Percentiles rank a stretch among this genome's conserved stretches.
These are phyloP conservation scores for Calonectria pseudoturangicola DNA, from an alignment of 2,329 filamentous ascomycete species.

Conservation along the genomic window DNA sequence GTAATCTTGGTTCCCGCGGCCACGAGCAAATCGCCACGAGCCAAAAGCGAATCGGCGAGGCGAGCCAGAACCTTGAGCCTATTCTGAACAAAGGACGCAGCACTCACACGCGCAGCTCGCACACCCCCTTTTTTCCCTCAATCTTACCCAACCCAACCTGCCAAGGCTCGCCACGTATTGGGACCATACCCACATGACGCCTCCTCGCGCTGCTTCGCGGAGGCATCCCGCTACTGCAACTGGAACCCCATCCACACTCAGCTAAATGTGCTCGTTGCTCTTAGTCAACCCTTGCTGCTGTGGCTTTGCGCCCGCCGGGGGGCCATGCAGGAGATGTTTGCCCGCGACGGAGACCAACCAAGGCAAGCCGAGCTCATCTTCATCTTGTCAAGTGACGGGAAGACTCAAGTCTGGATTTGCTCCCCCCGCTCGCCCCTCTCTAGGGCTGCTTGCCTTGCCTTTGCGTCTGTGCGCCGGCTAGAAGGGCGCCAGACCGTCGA, in stretches of 20 bases:
- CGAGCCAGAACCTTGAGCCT: constrained; percentile 29
- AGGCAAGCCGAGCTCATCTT: neutral
- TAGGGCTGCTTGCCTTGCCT: neutral
- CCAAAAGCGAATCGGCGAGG: constrained; percentile 12
- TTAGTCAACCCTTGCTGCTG: constrained; percentile 7
- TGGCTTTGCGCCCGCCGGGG: constrained; percentile 7
- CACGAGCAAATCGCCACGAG: constrained; percentile 19
- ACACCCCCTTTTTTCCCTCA: neutral
- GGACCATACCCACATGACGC: constrained; percentile 17
- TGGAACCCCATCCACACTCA: constrained; percentile 18
- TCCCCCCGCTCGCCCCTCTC: neutral
- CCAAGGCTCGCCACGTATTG: constrained; percentile 36
- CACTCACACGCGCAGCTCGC: neutral
- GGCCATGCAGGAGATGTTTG: constrained; percentile 21
- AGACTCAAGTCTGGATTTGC: constrained; percentile 28
- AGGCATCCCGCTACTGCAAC: constrained; percentile 31
- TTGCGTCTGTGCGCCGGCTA: constrained; percentile 38
- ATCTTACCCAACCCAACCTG: constrained; percentile 40
- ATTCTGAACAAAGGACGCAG: constrained; percentile 13
- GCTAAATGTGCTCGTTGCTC: constrained; percentile 6
- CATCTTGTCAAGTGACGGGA: constrained; percentile 25
- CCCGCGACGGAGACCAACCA: neutral
- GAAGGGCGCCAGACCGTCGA: constrained; percentile 44
- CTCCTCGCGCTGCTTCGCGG: neutral
- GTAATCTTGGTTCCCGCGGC: constrained; percentile 19